These are phyloP conservation scores for Vairimorpha apis DNA, from an alignment of 371 early-diverging fungal species.

Conservation along the genomic window DNA sequence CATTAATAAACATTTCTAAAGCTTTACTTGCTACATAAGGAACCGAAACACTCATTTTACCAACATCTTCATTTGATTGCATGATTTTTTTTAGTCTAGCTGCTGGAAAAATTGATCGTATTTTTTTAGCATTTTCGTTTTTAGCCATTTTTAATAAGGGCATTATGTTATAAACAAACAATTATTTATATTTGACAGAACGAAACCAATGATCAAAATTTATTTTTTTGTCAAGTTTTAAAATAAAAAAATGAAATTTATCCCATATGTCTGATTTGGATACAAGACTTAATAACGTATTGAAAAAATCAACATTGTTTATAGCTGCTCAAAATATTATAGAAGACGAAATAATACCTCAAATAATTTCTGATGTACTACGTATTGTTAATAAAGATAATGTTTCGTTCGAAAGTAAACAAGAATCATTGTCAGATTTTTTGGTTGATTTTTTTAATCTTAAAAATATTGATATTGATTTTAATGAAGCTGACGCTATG, in stretches of 20 bases:
- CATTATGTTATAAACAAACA: no score
- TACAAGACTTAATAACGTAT: background rate
- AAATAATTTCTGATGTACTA: background rate
- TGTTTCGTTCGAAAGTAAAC: background rate
- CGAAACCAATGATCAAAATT: no score
- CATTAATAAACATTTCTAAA: conserved; percentile 60
- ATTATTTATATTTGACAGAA: no score
- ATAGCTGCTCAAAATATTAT: background rate
- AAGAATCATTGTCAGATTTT: conserved; percentile 2
- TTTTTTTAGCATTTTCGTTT: conserved; percentile 49
- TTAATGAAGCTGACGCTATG: conserved; percentile 14
- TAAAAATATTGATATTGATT: conserved; percentile 14
- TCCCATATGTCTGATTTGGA: conserved; percentile 4
- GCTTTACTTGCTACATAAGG: conserved; percentile 84
- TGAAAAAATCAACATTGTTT: conserved; percentile 24
- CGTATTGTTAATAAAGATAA: background rate
- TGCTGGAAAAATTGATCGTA: conserved; percentile 60
- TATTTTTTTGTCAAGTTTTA: no score
- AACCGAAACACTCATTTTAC: conserved; percentile 91
- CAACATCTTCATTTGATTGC: conserved; percentile 98
- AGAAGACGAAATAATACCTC: conserved; percentile 1
- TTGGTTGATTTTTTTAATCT: conserved; percentile 6
- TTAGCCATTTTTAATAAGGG: conserved; percentile 26
- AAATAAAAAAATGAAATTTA: no score
- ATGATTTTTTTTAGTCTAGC: conserved; percentile 98